Evolutionary conservation across 2,329 filamentous ascomycete species (phyloP).

Genomic region (Xylariaceae sp.): DNA sequence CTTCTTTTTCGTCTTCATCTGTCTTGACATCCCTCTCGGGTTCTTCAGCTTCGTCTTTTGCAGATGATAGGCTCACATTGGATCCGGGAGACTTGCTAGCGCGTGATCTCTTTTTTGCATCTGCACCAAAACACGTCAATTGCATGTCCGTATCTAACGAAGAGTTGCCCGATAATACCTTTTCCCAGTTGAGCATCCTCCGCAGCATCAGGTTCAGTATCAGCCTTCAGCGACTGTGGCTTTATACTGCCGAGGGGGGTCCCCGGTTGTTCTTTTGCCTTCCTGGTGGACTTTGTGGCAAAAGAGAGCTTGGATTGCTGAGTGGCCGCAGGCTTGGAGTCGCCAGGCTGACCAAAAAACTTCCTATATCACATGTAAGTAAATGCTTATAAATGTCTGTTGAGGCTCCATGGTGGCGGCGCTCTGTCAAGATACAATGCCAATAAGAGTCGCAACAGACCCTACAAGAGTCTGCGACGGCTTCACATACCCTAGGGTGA

Average conservation of each 20-base stretch:
- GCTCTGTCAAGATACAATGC: no score
- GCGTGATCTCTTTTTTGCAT: slow-evolving; percentile 45
- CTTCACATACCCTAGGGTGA: slow-evolving; percentile 36
- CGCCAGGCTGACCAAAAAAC: slow-evolving; percentile 71
- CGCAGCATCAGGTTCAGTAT: slow-evolving; percentile 32
- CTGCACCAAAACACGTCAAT: slow-evolving; percentile 27
- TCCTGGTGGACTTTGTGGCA: slow-evolving; percentile 50
- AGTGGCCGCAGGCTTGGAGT: slow-evolving; percentile 53
- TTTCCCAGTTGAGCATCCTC: slow-evolving; percentile 39
- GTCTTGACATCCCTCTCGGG: slow-evolving; percentile 33
- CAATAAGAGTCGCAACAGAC: slow-evolving; percentile 25
- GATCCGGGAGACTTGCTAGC: slow-evolving; percentile 24
- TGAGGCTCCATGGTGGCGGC: no score
- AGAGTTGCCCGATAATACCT: slow-evolving; percentile 32
- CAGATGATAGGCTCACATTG: slow-evolving; percentile 24
- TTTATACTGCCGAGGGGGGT: slow-evolving; percentile 23
- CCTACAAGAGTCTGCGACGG: slow-evolving; percentile 35
- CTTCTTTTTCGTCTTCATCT: slow-evolving; percentile 41
- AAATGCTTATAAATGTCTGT: background rate
- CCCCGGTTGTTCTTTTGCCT: slow-evolving; percentile 33
- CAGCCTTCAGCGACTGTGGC: slow-evolving; percentile 19
- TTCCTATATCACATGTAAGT: slow-evolving; percentile 54
- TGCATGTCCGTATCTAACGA: background rate
- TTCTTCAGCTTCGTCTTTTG: slow-evolving; percentile 33
- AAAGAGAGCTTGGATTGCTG: slow-evolving; percentile 81